phyloP scores from a whole-genome alignment of 352 stramenopile genomes.

The Globisporangium uncinulatum region DNA sequence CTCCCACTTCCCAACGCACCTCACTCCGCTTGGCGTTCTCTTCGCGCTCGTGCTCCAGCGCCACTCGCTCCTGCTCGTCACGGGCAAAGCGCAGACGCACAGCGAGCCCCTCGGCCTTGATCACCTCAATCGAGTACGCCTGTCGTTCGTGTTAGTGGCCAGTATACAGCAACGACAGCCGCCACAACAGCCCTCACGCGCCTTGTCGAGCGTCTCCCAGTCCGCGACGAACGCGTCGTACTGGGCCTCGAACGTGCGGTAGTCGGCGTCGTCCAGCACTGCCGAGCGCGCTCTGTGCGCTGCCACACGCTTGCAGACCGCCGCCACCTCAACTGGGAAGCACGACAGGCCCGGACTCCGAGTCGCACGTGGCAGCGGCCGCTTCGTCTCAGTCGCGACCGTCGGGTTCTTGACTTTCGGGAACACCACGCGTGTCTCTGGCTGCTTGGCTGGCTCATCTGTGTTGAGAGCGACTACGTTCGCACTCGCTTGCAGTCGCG shows the following conservation, averaged over 20 bases:
- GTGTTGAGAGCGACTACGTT: no score
- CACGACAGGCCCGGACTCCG: conserved; percentile 47
- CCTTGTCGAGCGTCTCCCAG: conserved; percentile 67
- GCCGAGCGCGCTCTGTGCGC: conserved; percentile 41
- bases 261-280: conserved; percentile 62
- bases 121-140: conserved; percentile 45
- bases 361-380: conserved; percentile 25
- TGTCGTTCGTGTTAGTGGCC: not conserved
- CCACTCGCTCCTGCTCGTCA: conserved; percentile 6
- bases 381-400: conserved; percentile 9
- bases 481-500: no score
- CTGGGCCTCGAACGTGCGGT: conserved; percentile 42
- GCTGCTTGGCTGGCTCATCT: not conserved
- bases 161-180: not conserved
- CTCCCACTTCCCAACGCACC: conserved; percentile 14
- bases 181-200: not conserved
- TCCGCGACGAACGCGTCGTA: conserved; percentile 41
- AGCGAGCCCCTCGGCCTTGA: conserved; percentile 40
- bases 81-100: conserved; percentile 26
- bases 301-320: conserved; percentile 53
- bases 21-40: conserved; percentile 25
- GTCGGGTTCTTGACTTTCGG: not conserved
- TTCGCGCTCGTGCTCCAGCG: conserved; percentile 20
- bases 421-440: not conserved
- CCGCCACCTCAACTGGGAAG: conserved; percentile 30